Evolutionary conservation across 352 stramenopile species (phyloP).

Genomic region (Globisporangium echinulatum): DNA sequence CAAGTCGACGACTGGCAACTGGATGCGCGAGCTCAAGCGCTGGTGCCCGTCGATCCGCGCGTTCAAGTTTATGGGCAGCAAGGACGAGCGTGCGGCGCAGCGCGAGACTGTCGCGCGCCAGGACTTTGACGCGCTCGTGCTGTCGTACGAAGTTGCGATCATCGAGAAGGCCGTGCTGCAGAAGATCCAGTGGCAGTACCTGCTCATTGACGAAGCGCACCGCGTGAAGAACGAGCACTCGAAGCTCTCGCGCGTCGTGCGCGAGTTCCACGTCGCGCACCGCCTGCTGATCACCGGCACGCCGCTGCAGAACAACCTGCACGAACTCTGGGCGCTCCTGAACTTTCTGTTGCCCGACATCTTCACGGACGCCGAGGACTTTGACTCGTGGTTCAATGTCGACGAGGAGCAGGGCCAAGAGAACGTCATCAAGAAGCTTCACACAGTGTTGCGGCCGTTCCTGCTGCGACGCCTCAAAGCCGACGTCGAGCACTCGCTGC

Average conservation of each 20-base stretch:
- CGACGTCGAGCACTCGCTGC: constrained; percentile 96
- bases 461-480: constrained; percentile 97
- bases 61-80: constrained; percentile 96
- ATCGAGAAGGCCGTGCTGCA: constrained; percentile 90
- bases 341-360: constrained; percentile 96
- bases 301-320: constrained; percentile 99
- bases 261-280: constrained; percentile 92
- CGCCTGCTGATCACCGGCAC: constrained; percentile 96
- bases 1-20: constrained; percentile 98
- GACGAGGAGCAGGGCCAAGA: constrained; percentile 94
- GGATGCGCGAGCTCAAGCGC: constrained; percentile 97
- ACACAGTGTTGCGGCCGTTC: constrained; percentile 97
- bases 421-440: constrained; percentile 96
- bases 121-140: constrained; percentile 92
- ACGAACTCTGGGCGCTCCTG: constrained; percentile 99
- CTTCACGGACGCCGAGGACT: constrained; percentile 96
- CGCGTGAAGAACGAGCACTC: constrained; percentile 97
- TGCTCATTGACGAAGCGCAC: constrained; percentile 98
- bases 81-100: constrained; percentile 92
- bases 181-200: constrained; percentile 96
- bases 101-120: constrained; percentile 68
- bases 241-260: constrained; percentile 82
- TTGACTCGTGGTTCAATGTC: constrained; percentile 99
- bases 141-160: constrained; percentile 92
- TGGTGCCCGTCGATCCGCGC: constrained; percentile 93